A percentile compares a stretch with the other conserved stretches of the same genome.
Conservation (phyloP, 2,329 filamentous ascomycete genomes). For the Pseudogymnoascus sp. region DNA sequence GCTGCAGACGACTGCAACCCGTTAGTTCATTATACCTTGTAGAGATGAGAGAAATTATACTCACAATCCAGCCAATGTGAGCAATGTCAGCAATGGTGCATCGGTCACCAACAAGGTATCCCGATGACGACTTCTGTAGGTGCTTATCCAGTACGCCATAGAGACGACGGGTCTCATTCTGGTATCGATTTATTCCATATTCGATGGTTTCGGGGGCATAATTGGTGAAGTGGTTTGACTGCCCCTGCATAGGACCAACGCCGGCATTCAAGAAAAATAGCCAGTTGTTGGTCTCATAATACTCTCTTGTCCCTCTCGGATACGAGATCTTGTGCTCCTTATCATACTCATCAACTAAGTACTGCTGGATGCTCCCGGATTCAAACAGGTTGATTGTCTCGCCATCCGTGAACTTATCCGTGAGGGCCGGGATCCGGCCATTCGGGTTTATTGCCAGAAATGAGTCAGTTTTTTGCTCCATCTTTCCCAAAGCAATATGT, state of each 20-base stretch:
- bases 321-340: constrained; percentile 75
- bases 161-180: constrained; percentile 74
- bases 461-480: constrained; percentile 78
- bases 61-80: constrained; percentile 69
- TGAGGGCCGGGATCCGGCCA: constrained; percentile 80
- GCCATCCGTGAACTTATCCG: constrained; percentile 69
- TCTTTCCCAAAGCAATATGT: constrained; percentile 62
- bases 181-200: constrained; percentile 76
- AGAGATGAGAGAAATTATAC: constrained; percentile 18
- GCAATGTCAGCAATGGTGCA: constrained; percentile 72
- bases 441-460: constrained; percentile 91
- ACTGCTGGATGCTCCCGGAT: constrained; percentile 75
- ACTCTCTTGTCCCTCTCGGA: constrained; percentile 61
- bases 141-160: constrained; percentile 71
- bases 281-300: constrained; percentile 77
- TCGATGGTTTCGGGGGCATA: constrained; percentile 77
- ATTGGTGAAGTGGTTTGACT: constrained; percentile 74
- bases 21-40: background rate
- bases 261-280: constrained; percentile 72
- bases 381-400: constrained; percentile 71
- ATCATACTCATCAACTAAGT: constrained; percentile 76
- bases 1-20: constrained; percentile 28
- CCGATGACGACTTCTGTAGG: constrained; percentile 47
- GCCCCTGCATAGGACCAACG: constrained; percentile 74
- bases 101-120: constrained; percentile 59